These are phyloP conservation scores for Sideroxylon spinosum DNA, from an alignment of 179 eudicot species.

Conservation along the genomic window DNA sequence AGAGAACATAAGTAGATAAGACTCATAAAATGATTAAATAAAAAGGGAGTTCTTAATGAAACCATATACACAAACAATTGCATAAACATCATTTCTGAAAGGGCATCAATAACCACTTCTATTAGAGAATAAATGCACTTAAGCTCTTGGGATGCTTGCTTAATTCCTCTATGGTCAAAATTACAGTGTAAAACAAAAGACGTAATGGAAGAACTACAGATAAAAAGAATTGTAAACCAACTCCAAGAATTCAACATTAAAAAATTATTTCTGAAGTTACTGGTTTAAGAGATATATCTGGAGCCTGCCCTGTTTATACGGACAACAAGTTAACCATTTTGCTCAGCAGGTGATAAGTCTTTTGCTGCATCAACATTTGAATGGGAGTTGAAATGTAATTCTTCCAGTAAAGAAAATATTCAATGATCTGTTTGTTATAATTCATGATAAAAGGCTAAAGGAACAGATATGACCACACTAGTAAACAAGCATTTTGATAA, in stretches of 20 bases:
- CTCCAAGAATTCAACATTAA: background rate
- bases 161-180: background rate
- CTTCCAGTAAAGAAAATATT: background rate
- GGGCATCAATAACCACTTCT: conserved; percentile 3
- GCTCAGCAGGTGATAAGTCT: background rate
- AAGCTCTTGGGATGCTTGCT: background rate
- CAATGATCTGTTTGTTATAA: background rate
- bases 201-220: background rate
- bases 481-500: background rate
- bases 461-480: background rate
- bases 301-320: background rate
- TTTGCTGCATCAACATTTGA: background rate
- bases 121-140: background rate
- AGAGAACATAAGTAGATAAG: background rate
- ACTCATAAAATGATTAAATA: background rate
- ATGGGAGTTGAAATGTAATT: background rate
- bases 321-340: background rate
- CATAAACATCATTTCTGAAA: background rate
- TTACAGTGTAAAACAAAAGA: background rate
- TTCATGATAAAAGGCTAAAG: background rate
- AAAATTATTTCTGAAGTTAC: background rate
- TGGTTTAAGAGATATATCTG: background rate
- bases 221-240: background rate
- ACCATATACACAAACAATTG: background rate
- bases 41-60: background rate